Evolutionary conservation across 345 rosid genomes (phyloP).

Genomic region (Euphorbia lathyris): DNA sequence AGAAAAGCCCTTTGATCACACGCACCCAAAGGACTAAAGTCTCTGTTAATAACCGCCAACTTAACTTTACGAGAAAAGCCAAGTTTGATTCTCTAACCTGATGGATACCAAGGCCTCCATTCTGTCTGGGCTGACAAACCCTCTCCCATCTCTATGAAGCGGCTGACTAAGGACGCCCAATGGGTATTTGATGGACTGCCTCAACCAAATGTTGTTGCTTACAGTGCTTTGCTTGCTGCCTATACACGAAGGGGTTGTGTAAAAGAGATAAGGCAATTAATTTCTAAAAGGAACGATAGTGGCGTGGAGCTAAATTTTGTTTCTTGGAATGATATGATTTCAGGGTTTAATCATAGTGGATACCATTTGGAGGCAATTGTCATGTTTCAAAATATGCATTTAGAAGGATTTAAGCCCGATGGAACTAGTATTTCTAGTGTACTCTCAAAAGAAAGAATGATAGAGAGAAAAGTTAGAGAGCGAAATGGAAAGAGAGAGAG

Average conservation of each 20-base stretch:
- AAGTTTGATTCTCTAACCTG: too few relatives aligned
- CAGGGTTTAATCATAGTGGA: constrained; percentile 59
- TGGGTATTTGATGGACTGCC: constrained; percentile 49
- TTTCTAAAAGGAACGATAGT: constrained; percentile 28
- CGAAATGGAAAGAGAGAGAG: too few relatives aligned
- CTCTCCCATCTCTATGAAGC: too few relatives aligned
- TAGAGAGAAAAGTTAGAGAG: too few relatives aligned
- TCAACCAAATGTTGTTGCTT: constrained; percentile 44
- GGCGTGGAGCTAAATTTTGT: constrained; percentile 46
- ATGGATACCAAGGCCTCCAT: too few relatives aligned
- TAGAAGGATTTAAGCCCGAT: constrained; percentile 43
- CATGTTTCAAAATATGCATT: constrained; percentile 48
- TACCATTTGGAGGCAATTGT: constrained; percentile 36
- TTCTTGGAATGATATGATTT: constrained; percentile 68
- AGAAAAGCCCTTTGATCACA: too few relatives aligned
- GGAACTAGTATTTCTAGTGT: constrained; percentile 43
- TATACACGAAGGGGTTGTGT: constrained; percentile 47
- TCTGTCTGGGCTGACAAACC: too few relatives aligned
- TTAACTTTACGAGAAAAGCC: too few relatives aligned
- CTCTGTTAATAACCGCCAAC: too few relatives aligned
- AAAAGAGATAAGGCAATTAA: constrained; percentile 36
- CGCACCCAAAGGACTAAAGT: too few relatives aligned
- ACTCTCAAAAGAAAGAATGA: too few relatives aligned
- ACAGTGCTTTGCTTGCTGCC: constrained; percentile 51
- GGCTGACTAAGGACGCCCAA: constrained; percentile 46